phyloP scores from a whole-genome alignment of 2,329 filamentous ascomycete genomes.

The Diplodia scrobiculata region DNA sequence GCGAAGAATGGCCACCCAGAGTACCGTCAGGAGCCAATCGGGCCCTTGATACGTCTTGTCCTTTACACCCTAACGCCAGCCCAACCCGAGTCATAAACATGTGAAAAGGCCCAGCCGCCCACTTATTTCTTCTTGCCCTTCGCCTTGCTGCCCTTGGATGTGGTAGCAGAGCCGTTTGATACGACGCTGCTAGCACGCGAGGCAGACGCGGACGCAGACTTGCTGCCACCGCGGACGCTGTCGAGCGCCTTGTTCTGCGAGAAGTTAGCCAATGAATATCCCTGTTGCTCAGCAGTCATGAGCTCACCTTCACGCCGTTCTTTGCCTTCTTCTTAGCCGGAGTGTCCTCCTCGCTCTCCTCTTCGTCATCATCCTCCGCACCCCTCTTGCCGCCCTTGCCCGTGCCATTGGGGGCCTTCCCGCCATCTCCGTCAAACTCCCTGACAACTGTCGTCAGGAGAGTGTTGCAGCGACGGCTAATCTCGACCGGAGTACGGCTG shows the following conservation, averaged over 20 bases:
- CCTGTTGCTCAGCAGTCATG: background rate
- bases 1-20: constrained; percentile 20
- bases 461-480: constrained; percentile 89
- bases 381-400: constrained; percentile 72
- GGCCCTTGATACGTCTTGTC: constrained; percentile 2
- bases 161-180: constrained; percentile 65
- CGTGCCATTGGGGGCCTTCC: constrained; percentile 61
- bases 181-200: constrained; percentile 87
- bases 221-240: constrained; percentile 77
- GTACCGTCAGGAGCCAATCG: background rate
- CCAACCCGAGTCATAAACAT: constrained; percentile 2
- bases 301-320: constrained; percentile 79
- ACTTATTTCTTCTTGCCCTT: constrained; percentile 55
- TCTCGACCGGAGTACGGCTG: constrained; percentile 87
- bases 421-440: constrained; percentile 73
- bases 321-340: constrained; percentile 96
- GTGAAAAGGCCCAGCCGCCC: background rate
- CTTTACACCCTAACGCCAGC: constrained; percentile 18
- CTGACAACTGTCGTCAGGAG: constrained; percentile 91
- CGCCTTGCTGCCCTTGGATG: constrained; percentile 45
- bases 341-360: constrained; percentile 71
- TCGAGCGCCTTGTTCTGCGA: constrained; percentile 89
- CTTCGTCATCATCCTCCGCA: constrained; percentile 83
- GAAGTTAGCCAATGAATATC: constrained; percentile 32
- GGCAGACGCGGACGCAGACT: constrained; percentile 72